Evolutionary conservation across 2,329 filamentous ascomycete species (phyloP).

Genomic region (Ophiostoma australiae): DNA sequence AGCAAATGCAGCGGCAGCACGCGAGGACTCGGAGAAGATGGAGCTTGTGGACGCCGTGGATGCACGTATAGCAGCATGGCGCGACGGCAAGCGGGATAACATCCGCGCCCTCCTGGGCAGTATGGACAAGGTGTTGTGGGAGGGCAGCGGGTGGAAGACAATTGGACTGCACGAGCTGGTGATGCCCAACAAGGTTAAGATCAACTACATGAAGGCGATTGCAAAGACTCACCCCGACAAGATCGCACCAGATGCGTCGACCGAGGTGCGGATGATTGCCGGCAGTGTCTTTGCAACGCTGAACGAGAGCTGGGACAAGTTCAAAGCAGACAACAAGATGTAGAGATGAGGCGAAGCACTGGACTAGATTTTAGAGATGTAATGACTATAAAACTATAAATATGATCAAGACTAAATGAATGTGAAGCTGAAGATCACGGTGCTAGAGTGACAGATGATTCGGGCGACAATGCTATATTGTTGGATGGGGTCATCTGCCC

Average conservation of each 20-base stretch:
- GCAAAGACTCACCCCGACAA: constrained; percentile 98
- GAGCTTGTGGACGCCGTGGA: constrained; percentile 82
- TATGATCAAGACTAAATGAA: neutral
- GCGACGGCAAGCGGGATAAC: constrained; percentile 88
- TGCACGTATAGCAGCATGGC: constrained; percentile 72
- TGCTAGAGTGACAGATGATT: neutral
- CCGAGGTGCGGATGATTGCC: constrained; percentile 62
- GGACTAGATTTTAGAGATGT: neutral
- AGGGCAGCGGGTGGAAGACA: constrained; percentile 92
- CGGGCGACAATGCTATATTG: neutral
- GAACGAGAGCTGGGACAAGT: constrained; percentile 70
- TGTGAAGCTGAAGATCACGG: neutral
- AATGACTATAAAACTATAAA: neutral
- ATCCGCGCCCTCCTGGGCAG: constrained; percentile 80
- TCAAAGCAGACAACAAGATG: constrained; percentile 63
- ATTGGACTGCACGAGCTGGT: constrained; percentile 90
- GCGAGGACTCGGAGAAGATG: constrained; percentile 88
- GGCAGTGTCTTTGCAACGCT: constrained; percentile 62
- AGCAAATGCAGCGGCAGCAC: constrained; percentile 79
- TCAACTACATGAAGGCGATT: constrained; percentile 98
- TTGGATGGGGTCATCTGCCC: too few relatives aligned
- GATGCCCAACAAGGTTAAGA: constrained; percentile 91
- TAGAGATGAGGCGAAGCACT: constrained; percentile 33
- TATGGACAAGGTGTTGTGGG: constrained; percentile 85
- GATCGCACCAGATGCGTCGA: constrained; percentile 60